Conservation (phyloP, 2,329 filamentous ascomycete species). For the Exophiala aquamarina region DNA sequence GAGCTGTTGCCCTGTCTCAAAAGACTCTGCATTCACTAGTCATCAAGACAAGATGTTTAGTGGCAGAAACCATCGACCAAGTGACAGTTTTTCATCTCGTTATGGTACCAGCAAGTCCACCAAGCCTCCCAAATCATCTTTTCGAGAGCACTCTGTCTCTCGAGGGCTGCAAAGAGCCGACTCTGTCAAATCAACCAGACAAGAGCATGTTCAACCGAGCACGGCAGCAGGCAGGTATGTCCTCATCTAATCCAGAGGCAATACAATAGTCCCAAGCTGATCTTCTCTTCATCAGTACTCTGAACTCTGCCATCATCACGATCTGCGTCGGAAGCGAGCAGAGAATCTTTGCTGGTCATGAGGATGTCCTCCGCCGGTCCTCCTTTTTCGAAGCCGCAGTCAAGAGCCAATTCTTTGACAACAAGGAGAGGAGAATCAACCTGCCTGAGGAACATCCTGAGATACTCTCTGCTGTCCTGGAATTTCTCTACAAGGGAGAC, state of each 20-base stretch:
- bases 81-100: conserved; percentile 40
- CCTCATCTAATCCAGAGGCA: too few relatives aligned
- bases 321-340: conserved; percentile 78
- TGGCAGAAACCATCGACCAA: conserved; percentile 25
- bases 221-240: conserved; percentile 37
- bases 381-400: conserved; percentile 73
- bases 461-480: conserved; percentile 84
- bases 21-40: too few relatives aligned
- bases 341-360: conserved; percentile 87
- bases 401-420: conserved; percentile 62
- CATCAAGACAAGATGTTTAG: conserved; percentile 17
- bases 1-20: too few relatives aligned
- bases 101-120: conserved; percentile 44
- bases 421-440: conserved; percentile 67
- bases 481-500: conserved; percentile 92
- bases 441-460: conserved; percentile 85
- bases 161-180: conserved; percentile 24
- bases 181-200: conserved; percentile 21
- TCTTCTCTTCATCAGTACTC: conserved; percentile 42
- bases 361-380: conserved; percentile 76
- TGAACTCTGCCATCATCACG: conserved; percentile 72
- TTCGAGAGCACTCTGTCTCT: conserved; percentile 32
- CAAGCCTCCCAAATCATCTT: conserved; percentile 33
- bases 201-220: conserved; percentile 31
- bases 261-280: conserved; percentile 6